Percentiles rank a stretch among this genome's conserved stretches.
Conservation (phyloP, 208 protist species). For the Wallacemonas sp. region DNA sequence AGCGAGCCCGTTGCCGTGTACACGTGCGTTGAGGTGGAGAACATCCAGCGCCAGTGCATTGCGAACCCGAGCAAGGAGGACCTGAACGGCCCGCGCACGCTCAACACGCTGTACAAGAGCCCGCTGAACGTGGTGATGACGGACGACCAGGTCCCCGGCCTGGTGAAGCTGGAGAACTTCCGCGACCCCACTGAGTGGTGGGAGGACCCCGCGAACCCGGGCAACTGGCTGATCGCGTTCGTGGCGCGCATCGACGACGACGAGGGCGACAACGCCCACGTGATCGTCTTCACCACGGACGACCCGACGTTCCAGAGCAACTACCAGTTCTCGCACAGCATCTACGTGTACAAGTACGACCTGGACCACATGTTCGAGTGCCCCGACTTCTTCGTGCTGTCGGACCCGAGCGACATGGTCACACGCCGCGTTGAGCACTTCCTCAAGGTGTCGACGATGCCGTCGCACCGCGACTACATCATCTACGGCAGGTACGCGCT, state of each 20-base stretch:
- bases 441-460: conserved; percentile 50
- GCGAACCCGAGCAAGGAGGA: conserved; percentile 27
- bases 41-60: conserved; percentile 60
- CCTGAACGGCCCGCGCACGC: conserved; percentile 27
- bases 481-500: conserved; percentile 36
- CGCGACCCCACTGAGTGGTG: conserved; percentile 60
- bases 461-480: conserved; percentile 43
- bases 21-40: conserved; percentile 43
- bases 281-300: conserved; percentile 39
- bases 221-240: conserved; percentile 45
- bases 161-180: conserved; percentile 42
- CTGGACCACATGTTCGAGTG: conserved; percentile 43
- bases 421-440: conserved; percentile 26
- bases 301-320: conserved; percentile 46
- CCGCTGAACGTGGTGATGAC: conserved; percentile 36
- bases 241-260: conserved; percentile 35
- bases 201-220: conserved; percentile 35
- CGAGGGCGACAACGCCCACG: conserved; percentile 41
- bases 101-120: conserved; percentile 40
- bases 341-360: conserved; percentile 41
- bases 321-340: conserved; percentile 48
- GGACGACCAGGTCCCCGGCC: conserved; percentile 35
- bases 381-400: conserved; percentile 54
- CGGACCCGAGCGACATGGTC: conserved; percentile 12
- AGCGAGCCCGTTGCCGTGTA: conserved; percentile 42